Percentiles rank a stretch among this genome's conserved stretches.
Conservation (phyloP, 2,329 filamentous ascomycete genomes). For the Madurella fahalii region DNA sequence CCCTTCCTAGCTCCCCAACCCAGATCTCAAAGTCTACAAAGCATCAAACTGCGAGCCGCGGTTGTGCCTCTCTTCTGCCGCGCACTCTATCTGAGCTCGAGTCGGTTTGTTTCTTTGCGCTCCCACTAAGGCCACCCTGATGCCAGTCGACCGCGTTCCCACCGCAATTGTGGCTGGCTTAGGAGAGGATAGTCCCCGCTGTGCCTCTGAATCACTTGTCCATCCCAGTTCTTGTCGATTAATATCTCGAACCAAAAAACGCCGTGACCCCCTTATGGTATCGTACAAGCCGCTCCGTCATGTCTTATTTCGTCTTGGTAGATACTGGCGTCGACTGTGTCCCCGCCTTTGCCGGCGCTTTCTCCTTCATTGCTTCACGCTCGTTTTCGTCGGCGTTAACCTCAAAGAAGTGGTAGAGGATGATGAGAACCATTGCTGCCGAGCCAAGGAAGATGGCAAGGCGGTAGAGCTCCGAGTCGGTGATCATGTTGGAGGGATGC, state of each 20-base stretch:
- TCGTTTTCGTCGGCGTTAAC: conserved; percentile 63
- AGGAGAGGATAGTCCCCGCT: too few species aligned
- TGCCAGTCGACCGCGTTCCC: too few species aligned
- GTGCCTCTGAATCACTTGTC: too few species aligned
- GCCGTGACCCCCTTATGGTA: not conserved
- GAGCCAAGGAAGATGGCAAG: conserved; percentile 91
- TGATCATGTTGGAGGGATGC: conserved; percentile 68
- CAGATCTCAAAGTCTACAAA: too few species aligned
- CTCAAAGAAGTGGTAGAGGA: conserved; percentile 94
- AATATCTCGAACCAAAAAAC: not conserved
- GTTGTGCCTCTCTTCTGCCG: too few species aligned
- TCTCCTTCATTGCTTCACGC: conserved; percentile 28
- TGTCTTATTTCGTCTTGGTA: conserved; percentile 20
- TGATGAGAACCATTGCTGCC: conserved; percentile 84
- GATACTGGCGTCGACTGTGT: conserved; percentile 12
- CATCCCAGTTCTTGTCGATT: not conserved
- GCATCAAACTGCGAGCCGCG: too few species aligned
- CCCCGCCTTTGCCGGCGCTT: conserved; percentile 24
- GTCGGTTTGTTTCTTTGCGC: too few species aligned
- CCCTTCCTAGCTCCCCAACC: too few species aligned
- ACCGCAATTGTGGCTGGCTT: too few species aligned
- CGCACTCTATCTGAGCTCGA: too few species aligned
- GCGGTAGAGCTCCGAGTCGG: conserved; percentile 84
- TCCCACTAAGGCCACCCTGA: too few species aligned
- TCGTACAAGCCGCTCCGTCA: conserved; percentile 15